These are phyloP conservation scores for Arthrinium puccinioides DNA, from an alignment of 2,329 filamentous ascomycete species.

Conservation along the genomic window DNA sequence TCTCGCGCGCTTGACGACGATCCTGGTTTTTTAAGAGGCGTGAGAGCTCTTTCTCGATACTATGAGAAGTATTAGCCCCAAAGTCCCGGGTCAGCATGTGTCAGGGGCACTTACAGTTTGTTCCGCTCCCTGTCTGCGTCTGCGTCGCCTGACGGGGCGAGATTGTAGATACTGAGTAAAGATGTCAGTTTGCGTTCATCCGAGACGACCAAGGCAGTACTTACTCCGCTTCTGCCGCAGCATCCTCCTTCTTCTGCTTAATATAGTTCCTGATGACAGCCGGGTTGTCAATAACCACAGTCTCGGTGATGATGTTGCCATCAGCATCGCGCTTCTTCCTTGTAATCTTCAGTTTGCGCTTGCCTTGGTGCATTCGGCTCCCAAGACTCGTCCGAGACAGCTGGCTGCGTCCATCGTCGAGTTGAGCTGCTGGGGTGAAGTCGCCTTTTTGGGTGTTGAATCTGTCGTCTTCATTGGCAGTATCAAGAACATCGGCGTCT, in stretches of 20 bases:
- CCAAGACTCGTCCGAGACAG: conserved; percentile 64
- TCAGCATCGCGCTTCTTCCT: conserved; percentile 58
- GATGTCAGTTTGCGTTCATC: conserved; percentile 25
- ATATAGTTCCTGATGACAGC: conserved; percentile 86
- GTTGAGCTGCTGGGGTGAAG: conserved; percentile 56
- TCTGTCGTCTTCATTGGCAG: conserved; percentile 55
- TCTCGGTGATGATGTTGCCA: conserved; percentile 54
- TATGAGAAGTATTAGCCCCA: too few relatives aligned
- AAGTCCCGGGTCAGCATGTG: too few relatives aligned
- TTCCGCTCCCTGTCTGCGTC: conserved; percentile 43
- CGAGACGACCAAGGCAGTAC: conserved; percentile 25
- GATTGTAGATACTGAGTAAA: conserved; percentile 39
- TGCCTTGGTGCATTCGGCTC: conserved; percentile 56
- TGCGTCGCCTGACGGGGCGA: conserved; percentile 41
- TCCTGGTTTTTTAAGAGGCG: conserved; percentile 89
- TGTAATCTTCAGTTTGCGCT: conserved; percentile 64
- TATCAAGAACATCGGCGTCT: conserved; percentile 51
- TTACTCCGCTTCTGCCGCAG: conserved; percentile 68
- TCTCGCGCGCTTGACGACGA: conserved; percentile 81
- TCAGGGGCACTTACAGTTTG: conserved; percentile 23
- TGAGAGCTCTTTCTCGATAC: conserved; percentile 66
- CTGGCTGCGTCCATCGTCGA: conserved; percentile 75
- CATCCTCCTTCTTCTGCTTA: conserved; percentile 64
- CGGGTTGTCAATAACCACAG: conserved; percentile 64
- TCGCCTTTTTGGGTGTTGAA: conserved; percentile 69